Base-by-base conservation (phyloP, 192 early-diverging fungal species). In the Coemansia reversa region DNA sequence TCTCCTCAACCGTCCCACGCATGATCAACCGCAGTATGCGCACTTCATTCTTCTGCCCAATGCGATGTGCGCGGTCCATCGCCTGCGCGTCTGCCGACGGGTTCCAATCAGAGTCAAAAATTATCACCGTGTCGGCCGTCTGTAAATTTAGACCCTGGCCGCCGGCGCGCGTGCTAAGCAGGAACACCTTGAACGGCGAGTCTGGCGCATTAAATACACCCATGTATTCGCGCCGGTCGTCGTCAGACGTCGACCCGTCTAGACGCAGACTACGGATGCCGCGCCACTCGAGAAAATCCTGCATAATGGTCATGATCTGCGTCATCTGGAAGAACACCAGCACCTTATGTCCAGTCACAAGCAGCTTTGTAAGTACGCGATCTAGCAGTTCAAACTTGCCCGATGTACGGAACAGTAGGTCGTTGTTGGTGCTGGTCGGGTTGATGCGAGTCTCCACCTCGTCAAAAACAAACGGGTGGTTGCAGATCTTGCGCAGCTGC, bases 71-170 rank as follows among this genome's bases (percentile, higher is more conserved):
- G 76, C 97, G 95, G 86, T 98, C 97, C 80, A 96, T 96, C 5
- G 97, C 97, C 83, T 99, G 97, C 51, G 96, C 84, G 84, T 99
- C 97, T 65, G 94, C 93, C 74, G 96, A 94, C 39, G 97, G 97
- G 72, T 98, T 98, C 95, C 96, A 99, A 77, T 99, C 97, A 19
- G 91, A 93, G 80, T 99, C 97, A 70, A 93, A 99, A 63, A 98
- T 95, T 49, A 99, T 90, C 23, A 99, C 97, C 1, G 97, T 99
- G 74, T 98, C 97, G 16, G 97, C 95, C 16, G 93, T 90, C 74
- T 97, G 95, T 75, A 98, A 80, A 66, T 98, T 98, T 25, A 98
- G 83, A 70, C 96, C 96, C 51, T 96, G 83, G 56, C 97, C 97
- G 70, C 97, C 97, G 35, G 97, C 96, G 49, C 94, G 84, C 3